These are phyloP conservation scores for Aspergillus sojae DNA, from an alignment of 2,329 filamentous ascomycete species.

Conservation along the genomic window DNA sequence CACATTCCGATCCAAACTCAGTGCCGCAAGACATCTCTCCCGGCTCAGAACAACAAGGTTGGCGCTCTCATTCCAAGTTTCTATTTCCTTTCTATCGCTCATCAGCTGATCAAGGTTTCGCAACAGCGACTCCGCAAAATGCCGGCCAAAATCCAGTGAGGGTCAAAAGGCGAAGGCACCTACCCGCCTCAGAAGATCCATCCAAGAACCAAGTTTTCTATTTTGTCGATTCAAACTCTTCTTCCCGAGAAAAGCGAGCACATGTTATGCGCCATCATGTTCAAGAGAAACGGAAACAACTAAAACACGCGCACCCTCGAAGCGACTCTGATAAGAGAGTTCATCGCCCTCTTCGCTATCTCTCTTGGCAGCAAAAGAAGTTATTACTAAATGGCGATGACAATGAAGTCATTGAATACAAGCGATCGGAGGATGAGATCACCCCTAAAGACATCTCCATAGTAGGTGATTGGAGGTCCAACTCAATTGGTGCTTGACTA, in stretches of 20 bases:
- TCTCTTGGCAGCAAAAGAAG: constrained; percentile 30
- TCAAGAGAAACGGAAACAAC: constrained; percentile 43
- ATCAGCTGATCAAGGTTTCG: constrained; percentile 13
- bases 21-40: constrained; percentile 12
- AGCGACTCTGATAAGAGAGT: constrained; percentile 18
- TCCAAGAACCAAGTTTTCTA: constrained; percentile 40
- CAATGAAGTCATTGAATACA: neutral
- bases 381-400: constrained; percentile 3
- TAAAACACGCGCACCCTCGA: constrained; percentile 28
- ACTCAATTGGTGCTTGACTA: neutral
- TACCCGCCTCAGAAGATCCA: constrained; percentile 24
- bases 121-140: constrained; percentile 23
- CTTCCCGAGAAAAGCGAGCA: constrained; percentile 45
- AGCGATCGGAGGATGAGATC: neutral
- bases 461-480: neutral
- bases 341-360: constrained; percentile 20
- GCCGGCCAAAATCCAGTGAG: constrained; percentile 19
- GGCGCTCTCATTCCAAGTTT: constrained; percentile 12
- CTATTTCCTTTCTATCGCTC: neutral
- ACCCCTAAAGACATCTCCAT: neutral
- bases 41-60: constrained; percentile 21
- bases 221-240: constrained; percentile 45
- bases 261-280: constrained; percentile 50
- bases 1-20: constrained; percentile 14
- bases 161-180: constrained; percentile 31